These are phyloP conservation scores for Oxytropis ochrocephala DNA, from an alignment of 306 rosid species.

Conservation along the genomic window DNA sequence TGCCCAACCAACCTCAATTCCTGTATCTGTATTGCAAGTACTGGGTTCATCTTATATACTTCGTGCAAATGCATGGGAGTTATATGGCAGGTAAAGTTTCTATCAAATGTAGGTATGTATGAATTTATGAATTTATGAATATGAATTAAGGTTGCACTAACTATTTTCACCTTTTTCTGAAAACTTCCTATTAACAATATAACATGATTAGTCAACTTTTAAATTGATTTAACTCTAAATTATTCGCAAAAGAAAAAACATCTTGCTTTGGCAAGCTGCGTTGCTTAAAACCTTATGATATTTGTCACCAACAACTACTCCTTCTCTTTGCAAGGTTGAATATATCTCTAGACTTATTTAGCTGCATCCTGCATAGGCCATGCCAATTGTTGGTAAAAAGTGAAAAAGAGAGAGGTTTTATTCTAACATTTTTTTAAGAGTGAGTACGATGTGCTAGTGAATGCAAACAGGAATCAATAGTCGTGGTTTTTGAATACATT, in stretches of 20 bases:
- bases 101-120: background rate
- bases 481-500: background rate
- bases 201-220: background rate
- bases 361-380: background rate
- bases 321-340: background rate
- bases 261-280: background rate
- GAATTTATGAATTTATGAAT: background rate
- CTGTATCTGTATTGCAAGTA: slow-evolving; percentile 85
- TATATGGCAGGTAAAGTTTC: slow-evolving; percentile 75
- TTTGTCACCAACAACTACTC: background rate
- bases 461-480: background rate
- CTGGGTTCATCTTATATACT: slow-evolving; percentile 82
- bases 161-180: slow-evolving; percentile 1
- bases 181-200: background rate
- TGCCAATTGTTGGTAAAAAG: slow-evolving; percentile 3
- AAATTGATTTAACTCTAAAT: background rate
- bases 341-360: background rate
- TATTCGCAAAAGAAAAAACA: background rate
- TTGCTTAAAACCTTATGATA: background rate
- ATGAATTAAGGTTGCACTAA: background rate
- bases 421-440: background rate
- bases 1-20: slow-evolving; percentile 80
- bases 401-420: background rate
- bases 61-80: slow-evolving; percentile 88
- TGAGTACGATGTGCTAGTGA: background rate